phyloP scores from a whole-genome alignment of 73 alveolate genomes.

The Stentor roeselii region DNA sequence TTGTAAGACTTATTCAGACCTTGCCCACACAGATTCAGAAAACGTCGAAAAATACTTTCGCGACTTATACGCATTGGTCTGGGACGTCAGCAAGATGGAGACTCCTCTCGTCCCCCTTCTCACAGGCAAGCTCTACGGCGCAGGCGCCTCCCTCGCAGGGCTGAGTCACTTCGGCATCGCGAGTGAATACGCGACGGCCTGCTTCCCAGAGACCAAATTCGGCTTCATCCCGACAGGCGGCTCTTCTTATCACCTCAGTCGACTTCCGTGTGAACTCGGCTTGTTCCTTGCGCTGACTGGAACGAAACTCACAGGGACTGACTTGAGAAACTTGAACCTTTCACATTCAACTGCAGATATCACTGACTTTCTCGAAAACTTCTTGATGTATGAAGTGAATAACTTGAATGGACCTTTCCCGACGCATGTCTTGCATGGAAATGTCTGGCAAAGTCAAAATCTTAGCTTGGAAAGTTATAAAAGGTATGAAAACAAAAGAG shows the following conservation, averaged over 20 bases:
- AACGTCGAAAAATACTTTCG: neutral
- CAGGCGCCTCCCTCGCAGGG: conserved; percentile 11
- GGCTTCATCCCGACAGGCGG: conserved; percentile 61
- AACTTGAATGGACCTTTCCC: neutral
- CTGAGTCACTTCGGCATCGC: neutral
- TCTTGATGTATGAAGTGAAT: neutral
- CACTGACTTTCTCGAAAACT: neutral
- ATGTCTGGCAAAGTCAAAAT: neutral
- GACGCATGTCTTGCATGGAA: neutral
- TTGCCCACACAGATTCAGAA: neutral
- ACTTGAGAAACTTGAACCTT: conserved; percentile 19
- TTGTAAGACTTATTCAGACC: neutral
- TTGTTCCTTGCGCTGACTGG: conserved; percentile 56
- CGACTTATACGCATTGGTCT: neutral
- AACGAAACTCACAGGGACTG: conserved; percentile 37
- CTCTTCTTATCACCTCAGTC: conserved; percentile 37
- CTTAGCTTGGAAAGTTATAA: neutral
- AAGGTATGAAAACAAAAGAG: neutral
- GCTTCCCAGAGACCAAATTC: conserved; percentile 12
- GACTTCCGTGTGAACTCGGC: conserved; percentile 66
- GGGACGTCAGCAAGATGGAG: neutral
- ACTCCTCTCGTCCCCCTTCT: conserved; percentile 16
- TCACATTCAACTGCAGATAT: neutral
- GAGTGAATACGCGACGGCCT: neutral
- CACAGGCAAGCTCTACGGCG: neutral